Evolutionary conservation across 1,139 yeast genomes (phyloP), one percentile per base, ranked within the genome.

Genomic region (Arxiozyma slooffiae): DNA sequence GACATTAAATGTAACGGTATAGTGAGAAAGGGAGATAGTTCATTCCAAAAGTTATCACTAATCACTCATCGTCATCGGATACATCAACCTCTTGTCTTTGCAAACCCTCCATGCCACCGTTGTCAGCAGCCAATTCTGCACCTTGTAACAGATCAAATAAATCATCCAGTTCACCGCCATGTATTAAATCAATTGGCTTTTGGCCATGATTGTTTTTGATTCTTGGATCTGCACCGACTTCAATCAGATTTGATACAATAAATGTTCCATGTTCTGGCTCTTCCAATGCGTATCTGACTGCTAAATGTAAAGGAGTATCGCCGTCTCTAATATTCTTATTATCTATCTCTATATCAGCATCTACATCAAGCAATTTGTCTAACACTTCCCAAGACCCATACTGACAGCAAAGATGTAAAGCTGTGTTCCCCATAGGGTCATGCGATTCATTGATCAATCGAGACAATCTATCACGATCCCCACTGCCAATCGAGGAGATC

Each of bases 181-280:
- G 67, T 14, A 81, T 83, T 55, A 89, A 73, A 60, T 87, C 88
- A 44, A 84, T 73, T 14, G 98, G 96, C 60, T 78, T 83, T 61
- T 83, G 77, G 30, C 84, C 82, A n/a, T 69, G 67, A 47, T 74
- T 76, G 62, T 83, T 83, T 56, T 67, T 72, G 47, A 78, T 57
- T 57, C 75, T 68, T 6, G 95, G 89, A 67, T 90, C 95, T 1
- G 95, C 82, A 1, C 97, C 98, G 38, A 95, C 96, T 61, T 90
- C 97, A 53, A 92, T 73, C 55, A 92, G 74, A 65, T 85, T 85
- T 61, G 88, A 95, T 8, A 82, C 75, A 45, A 92, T 75, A 60
- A 84, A 89, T 42, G 77, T 72, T 1, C 96, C 97, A 67, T 85
- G 92, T 54, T 86, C 97, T 0, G 92, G 85, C 63, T 92, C 97